Evolutionary conservation across 306 rosid species (phyloP).

Genomic region (Pterocarpus santalinus): DNA sequence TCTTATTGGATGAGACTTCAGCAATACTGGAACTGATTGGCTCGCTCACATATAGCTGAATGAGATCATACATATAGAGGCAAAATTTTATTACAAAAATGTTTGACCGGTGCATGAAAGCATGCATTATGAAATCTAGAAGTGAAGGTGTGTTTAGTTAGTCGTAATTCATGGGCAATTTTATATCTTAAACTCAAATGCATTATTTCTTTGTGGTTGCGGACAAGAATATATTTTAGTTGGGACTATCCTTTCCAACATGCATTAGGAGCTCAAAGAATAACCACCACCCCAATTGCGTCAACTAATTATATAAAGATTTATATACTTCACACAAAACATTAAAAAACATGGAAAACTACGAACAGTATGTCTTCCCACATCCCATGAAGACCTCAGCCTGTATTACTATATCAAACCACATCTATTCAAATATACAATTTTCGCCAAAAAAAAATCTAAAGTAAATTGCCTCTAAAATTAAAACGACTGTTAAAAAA

Average conservation of each 20-base stretch:
- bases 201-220: constrained; percentile 25
- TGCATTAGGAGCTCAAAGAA: neutral
- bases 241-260: constrained; percentile 14
- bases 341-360: neutral
- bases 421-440: no score
- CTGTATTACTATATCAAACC: neutral
- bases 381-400: neutral
- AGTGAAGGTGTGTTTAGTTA: neutral
- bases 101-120: constrained; percentile 24
- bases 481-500: no score
- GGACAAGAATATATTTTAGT: constrained; percentile 31
- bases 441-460: no score
- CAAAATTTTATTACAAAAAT: constrained; percentile 4
- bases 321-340: neutral
- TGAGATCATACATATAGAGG: constrained; percentile 2
- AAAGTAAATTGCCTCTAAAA: neutral
- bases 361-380: neutral
- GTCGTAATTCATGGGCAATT: constrained; percentile 20
- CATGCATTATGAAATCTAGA: constrained; percentile 12
- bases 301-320: neutral
- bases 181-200: neutral
- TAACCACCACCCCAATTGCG: neutral
- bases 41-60: neutral
- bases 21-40: neutral
- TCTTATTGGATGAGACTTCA: constrained; percentile 30